These are phyloP conservation scores for Phytophthora lateralis DNA, from an alignment of 352 stramenopile genomes.

Conservation along the genomic window DNA sequence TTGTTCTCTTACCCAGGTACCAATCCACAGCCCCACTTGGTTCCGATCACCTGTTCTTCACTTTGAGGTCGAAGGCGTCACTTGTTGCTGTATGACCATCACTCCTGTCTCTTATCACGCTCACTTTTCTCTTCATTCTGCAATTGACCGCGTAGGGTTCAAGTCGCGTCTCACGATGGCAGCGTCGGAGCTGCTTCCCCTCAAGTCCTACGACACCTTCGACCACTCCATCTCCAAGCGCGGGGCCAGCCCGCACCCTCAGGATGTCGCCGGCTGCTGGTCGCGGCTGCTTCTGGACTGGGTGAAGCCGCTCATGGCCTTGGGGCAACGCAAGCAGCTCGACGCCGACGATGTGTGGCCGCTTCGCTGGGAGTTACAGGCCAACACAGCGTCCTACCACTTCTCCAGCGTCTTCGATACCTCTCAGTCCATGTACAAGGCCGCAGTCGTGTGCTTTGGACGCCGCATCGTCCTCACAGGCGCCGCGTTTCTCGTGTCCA, in stretches of 20 bases:
- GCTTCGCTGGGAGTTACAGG: constrained; percentile 37
- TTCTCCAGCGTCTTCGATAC: constrained; percentile 36
- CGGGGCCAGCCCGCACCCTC: constrained; percentile 19
- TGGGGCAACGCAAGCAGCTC: constrained; percentile 55
- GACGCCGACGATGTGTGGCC: constrained; percentile 50
- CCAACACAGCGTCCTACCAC: constrained; percentile 22
- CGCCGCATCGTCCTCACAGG: constrained; percentile 46
- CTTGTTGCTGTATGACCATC: constrained; percentile 12
- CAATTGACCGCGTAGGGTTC: background rate
- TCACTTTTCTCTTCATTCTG: constrained; percentile 7
- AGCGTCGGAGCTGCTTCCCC: constrained; percentile 18
- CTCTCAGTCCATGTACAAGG: constrained; percentile 37
- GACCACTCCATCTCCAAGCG: constrained; percentile 28
- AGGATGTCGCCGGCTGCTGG: constrained; percentile 26
- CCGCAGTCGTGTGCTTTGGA: constrained; percentile 44
- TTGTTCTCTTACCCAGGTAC: no score
- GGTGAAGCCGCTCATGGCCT: constrained; percentile 51
- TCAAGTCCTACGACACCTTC: constrained; percentile 42
- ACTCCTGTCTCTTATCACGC: constrained; percentile 6
- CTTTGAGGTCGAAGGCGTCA: constrained; percentile 3
- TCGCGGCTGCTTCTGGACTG: constrained; percentile 55
- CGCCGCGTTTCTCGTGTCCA: constrained; percentile 47
- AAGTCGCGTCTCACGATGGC: constrained; percentile 2
- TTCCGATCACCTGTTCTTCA: background rate
- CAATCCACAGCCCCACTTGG: no score